phyloP scores from a whole-genome alignment of 2,329 filamentous ascomycete species.

The Blumeriella jaapii region DNA sequence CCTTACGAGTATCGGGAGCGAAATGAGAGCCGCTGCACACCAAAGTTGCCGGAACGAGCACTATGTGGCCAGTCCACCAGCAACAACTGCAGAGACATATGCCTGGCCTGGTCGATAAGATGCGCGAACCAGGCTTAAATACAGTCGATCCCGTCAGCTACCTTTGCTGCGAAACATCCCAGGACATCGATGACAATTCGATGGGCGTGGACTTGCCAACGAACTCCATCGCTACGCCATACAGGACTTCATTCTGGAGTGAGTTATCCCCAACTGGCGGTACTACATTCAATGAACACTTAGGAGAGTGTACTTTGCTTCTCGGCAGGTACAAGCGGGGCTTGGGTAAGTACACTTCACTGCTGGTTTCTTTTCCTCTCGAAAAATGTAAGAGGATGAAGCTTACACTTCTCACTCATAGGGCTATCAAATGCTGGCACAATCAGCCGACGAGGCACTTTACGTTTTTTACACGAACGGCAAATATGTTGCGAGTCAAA shows the following conservation, averaged over 20 bases:
- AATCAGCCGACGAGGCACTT: too few species aligned
- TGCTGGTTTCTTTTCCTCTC: too few species aligned
- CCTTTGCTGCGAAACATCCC: not conserved
- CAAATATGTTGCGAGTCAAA: too few species aligned
- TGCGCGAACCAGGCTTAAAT: not conserved
- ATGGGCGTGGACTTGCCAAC: not conserved
- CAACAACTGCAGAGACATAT: not conserved
- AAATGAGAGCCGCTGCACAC: not conserved
- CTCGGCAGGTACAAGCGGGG: too few species aligned
- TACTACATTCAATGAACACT: too few species aligned
- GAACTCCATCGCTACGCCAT: not conserved
- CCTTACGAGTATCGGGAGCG: not conserved
- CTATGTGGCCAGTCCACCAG: slow-evolving; percentile 1
- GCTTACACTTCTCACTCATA: too few species aligned
- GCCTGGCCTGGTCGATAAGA: not conserved
- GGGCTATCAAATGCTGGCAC: too few species aligned
- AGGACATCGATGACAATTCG: not conserved
- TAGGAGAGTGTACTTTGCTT: too few species aligned
- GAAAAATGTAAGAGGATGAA: too few species aligned
- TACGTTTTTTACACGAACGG: too few species aligned
- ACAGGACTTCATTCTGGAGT: not conserved
- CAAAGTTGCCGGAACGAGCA: not conserved
- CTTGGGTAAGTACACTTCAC: too few species aligned
- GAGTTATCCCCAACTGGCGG: not conserved
- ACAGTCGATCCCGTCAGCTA: not conserved